These are phyloP conservation scores for Amanita molliuscula DNA, from an alignment of 768 basidiomycete genomes.

Conservation along the genomic window DNA sequence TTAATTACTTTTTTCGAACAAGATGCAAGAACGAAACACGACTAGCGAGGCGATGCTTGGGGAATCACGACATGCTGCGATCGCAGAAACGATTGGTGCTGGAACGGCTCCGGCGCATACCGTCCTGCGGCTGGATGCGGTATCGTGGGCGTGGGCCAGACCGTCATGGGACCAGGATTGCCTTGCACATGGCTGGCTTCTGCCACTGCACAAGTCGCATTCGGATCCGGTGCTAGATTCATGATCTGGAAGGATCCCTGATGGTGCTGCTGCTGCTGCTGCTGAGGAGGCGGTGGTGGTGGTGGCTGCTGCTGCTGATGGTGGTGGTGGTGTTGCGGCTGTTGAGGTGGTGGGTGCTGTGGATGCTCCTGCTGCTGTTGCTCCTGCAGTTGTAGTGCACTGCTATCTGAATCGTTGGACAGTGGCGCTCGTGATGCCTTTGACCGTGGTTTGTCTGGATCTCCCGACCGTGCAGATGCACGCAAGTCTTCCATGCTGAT, in stretches of 20 bases:
- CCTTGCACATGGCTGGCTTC: conserved; percentile 11
- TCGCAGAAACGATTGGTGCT: conserved; percentile 39
- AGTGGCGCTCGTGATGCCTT: conserved; percentile 17
- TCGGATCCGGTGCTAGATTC: conserved; percentile 20
- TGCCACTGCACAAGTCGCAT: conserved; percentile 7
- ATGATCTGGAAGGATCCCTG: conserved; percentile 50
- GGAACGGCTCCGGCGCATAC: conserved; percentile 20
- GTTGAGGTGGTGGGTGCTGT: neutral
- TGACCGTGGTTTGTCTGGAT: conserved; percentile 26
- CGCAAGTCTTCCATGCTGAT: conserved; percentile 74
- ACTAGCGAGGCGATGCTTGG: conserved; percentile 16
- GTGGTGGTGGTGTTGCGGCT: neutral
- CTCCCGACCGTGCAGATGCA: conserved; percentile 56
- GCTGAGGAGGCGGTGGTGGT: neutral
- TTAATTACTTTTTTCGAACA: neutral
- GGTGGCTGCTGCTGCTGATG: neutral
- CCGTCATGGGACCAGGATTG: neutral
- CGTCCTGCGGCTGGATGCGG: conserved; percentile 5
- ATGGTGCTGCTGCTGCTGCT: conserved; percentile 32
- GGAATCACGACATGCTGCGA: conserved; percentile 19
- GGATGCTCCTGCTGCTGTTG: neutral
- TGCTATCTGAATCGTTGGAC: conserved; percentile 17
- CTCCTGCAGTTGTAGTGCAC: conserved; percentile 10
- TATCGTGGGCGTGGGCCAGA: conserved; percentile 10
- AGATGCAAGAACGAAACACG: neutral